phyloP scores from a whole-genome alignment of 2,329 filamentous ascomycete genomes.

The Kalmusia sp. region DNA sequence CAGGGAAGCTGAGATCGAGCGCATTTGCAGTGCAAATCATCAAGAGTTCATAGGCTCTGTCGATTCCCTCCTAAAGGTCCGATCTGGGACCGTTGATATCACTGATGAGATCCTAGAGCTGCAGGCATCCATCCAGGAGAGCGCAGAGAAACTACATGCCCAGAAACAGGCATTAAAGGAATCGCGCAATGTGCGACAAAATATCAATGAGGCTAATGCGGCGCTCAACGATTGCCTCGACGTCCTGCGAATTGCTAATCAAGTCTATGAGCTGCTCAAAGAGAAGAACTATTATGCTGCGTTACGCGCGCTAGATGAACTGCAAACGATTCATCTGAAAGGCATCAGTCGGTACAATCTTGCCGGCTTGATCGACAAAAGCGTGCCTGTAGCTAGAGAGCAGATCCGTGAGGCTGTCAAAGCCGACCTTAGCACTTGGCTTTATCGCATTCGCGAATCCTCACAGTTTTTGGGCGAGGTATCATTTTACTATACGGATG shows the following conservation, averaged over 20 bases:
- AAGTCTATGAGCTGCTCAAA: constrained; percentile 87
- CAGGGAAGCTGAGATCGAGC: constrained; percentile 89
- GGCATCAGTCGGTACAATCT: constrained; percentile 95
- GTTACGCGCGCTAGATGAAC: constrained; percentile 89
- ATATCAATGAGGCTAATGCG: constrained; percentile 90
- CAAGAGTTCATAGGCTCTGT: constrained; percentile 96
- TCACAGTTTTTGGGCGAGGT: constrained; percentile 96
- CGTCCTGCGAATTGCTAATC: constrained; percentile 89
- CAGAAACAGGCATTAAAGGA: constrained; percentile 96
- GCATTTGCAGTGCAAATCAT: constrained; percentile 92
- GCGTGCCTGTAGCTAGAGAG: constrained; percentile 89
- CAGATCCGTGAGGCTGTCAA: constrained; percentile 96
- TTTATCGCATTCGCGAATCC: constrained; percentile 92
- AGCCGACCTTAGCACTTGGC: constrained; percentile 95
- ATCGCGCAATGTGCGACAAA: constrained; percentile 88
- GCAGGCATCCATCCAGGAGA: constrained; percentile 93
- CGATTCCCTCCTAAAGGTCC: constrained; percentile 89
- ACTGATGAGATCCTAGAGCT: constrained; percentile 91
- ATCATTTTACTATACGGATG: constrained; percentile 93
- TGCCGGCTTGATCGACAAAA: constrained; percentile 94
- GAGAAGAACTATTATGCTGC: constrained; percentile 97
- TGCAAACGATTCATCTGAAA: constrained; percentile 95
- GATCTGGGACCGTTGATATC: constrained; percentile 86
- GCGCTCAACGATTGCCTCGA: constrained; percentile 90
- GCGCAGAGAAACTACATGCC: constrained; percentile 90